phyloP scores from a whole-genome alignment of 768 basidiomycete genomes.

The Xerocomellus amylosporus region DNA sequence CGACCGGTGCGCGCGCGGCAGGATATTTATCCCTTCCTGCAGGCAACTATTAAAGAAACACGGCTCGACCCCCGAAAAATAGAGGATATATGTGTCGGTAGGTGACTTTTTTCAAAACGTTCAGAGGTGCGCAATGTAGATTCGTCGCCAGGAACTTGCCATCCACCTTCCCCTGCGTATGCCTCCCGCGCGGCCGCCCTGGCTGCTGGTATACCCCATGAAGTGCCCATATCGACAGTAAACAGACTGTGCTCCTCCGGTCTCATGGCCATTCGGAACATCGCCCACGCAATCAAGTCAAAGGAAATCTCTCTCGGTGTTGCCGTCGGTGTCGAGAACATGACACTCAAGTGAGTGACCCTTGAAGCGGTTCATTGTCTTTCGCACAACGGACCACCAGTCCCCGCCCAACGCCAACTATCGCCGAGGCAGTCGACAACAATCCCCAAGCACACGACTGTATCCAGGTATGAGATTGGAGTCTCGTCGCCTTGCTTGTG shows the following conservation, averaged over 20 bases:
- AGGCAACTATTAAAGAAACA: constrained; percentile 68
- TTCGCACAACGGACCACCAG: constrained; percentile 34
- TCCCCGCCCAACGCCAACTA: constrained; percentile 70
- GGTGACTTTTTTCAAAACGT: constrained; percentile 14
- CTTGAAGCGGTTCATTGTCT: not conserved
- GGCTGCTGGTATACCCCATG: constrained; percentile 82
- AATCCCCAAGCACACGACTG: constrained; percentile 70
- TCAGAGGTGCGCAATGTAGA: not conserved
- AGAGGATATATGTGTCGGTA: constrained; percentile 84
- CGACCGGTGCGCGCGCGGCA: not conserved
- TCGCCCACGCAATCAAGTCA: constrained; percentile 81
- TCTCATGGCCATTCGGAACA: constrained; percentile 86
- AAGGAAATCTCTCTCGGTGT: constrained; percentile 86
- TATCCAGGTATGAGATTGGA: constrained; percentile 46
- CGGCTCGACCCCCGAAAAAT: constrained; percentile 67
- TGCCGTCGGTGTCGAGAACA: constrained; percentile 80
- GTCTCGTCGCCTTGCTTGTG: not conserved
- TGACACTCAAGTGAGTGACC: constrained; percentile 65
- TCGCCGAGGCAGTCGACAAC: constrained; percentile 55
- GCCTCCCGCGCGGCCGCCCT: constrained; percentile 84
- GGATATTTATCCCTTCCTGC: not conserved
- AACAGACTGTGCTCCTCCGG: constrained; percentile 95
- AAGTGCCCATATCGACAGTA: constrained; percentile 84
- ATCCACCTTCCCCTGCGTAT: constrained; percentile 78
- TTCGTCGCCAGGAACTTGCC: constrained; percentile 62